phyloP scores from a whole-genome alignment of 768 basidiomycete genomes.

The Phanerochaete carnosa region DNA sequence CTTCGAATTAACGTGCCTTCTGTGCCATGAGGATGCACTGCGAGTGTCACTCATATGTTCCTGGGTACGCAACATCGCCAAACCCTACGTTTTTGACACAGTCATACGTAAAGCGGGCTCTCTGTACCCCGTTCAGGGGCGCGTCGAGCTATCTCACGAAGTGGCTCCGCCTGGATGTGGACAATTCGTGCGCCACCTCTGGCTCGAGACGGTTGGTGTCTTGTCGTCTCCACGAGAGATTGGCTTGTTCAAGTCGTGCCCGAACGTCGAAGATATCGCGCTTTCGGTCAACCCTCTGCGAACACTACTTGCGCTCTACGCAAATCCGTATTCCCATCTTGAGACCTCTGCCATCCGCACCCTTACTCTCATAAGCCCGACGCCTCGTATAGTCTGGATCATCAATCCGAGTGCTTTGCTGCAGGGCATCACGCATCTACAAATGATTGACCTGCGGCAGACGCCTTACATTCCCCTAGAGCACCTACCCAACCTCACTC shows the following conservation, averaged over 20 bases:
- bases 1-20: constrained; percentile 14
- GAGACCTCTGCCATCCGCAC: constrained; percentile 5
- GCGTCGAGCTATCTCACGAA: background rate
- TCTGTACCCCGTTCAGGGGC: background rate
- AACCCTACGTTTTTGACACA: constrained; percentile 19
- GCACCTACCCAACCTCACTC: constrained; percentile 22
- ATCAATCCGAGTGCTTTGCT: constrained; percentile 12
- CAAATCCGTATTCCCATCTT: background rate
- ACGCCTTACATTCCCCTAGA: constrained; percentile 20
- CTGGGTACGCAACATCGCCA: constrained; percentile 18
- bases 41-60: constrained; percentile 17
- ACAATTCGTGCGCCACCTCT: constrained; percentile 19
- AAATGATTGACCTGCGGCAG: constrained; percentile 18
- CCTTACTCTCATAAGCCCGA: constrained; percentile 21
- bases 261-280: constrained; percentile 20
- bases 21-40: constrained; percentile 12
- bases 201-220: constrained; percentile 20
- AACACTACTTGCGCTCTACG: constrained; percentile 8
- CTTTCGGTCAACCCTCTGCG: constrained; percentile 17
- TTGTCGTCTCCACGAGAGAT: constrained; percentile 13
- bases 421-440: constrained; percentile 23
- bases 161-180: constrained; percentile 10
- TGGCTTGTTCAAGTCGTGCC: constrained; percentile 16
- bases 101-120: constrained; percentile 14
- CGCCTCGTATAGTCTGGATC: constrained; percentile 20